A percentile compares a stretch with the other conserved stretches of the same genome.
Evolutionary conservation across 2,329 filamentous ascomycete species (phyloP).

Genomic region (Aspergillus calidoustus): DNA sequence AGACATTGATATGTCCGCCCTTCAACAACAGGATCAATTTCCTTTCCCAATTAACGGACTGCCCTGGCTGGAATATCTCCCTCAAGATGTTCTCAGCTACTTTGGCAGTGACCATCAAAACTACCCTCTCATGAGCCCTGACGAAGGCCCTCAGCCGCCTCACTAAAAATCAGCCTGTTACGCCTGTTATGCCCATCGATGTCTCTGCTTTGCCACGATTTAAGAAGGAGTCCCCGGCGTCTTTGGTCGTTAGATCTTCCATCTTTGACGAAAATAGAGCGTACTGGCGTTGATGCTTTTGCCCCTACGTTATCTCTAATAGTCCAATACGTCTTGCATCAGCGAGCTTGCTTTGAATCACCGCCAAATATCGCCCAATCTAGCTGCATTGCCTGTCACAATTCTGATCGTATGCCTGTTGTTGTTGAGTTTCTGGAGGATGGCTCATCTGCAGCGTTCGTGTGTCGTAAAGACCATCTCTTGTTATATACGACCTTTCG

Average conservation of each 20-base stretch:
- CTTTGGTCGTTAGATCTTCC: slow-evolving; percentile 14
- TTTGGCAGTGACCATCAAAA: slow-evolving; percentile 47
- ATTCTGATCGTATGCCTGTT: background rate
- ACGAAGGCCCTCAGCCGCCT: slow-evolving; percentile 30
- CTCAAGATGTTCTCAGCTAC: slow-evolving; percentile 66
- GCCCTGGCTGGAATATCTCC: slow-evolving; percentile 76
- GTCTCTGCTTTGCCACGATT: slow-evolving; percentile 18
- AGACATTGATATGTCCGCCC: slow-evolving; percentile 73
- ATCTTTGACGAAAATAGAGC: slow-evolving; percentile 19
- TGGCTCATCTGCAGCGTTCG: background rate
- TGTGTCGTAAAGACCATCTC: background rate
- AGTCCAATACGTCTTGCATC: background rate
- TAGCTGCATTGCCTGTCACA: background rate
- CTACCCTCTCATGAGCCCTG: slow-evolving; percentile 38
- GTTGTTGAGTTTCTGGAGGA: background rate
- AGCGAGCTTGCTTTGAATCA: background rate
- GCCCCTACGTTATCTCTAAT: background rate
- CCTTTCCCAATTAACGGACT: slow-evolving; percentile 57
- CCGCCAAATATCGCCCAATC: background rate
- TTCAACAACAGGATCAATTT: slow-evolving; percentile 51
- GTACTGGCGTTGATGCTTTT: slow-evolving; percentile 2
- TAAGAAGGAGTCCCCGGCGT: slow-evolving; percentile 15
- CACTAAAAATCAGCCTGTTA: slow-evolving; percentile 23
- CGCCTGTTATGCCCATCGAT: slow-evolving; percentile 18
- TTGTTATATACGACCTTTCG: background rate